Conservation (phyloP, 805 yeast genomes). For the Wickerhamomyces pijperi region DNA sequence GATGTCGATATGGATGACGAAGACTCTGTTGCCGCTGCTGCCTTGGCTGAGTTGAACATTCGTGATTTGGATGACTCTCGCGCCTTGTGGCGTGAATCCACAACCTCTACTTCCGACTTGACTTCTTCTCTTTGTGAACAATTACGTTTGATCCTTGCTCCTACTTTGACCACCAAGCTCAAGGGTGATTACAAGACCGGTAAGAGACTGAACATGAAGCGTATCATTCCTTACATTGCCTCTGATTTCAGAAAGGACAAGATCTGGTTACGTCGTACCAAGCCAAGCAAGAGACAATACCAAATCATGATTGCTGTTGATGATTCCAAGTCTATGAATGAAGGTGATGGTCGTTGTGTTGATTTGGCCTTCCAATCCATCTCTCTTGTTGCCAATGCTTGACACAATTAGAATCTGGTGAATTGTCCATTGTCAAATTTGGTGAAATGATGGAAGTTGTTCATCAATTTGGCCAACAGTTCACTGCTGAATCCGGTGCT, state of each 20-base stretch:
- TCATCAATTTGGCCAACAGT: conserved; percentile 82
- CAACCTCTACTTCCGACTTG: conserved; percentile 74
- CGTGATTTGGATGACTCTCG: conserved; percentile 56
- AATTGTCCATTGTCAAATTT: conserved; percentile 78
- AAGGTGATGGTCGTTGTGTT: conserved; percentile 83
- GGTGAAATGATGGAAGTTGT: conserved; percentile 79
- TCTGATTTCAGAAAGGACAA: conserved; percentile 95
- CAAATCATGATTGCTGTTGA: conserved; percentile 97
- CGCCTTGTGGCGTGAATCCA: conserved; percentile 74
- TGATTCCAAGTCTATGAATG: conserved; percentile 96
- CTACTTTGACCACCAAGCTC: conserved; percentile 90
- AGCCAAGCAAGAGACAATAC: conserved; percentile 94
- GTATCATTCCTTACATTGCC: conserved; percentile 96
- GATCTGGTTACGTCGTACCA: conserved; percentile 95
- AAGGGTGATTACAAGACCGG: conserved; percentile 97
- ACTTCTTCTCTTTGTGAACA: conserved; percentile 88
- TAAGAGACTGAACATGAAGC: conserved; percentile 91
- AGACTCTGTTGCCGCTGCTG: conserved; percentile 15
- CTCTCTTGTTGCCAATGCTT: conserved; percentile 90
- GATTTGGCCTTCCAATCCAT: conserved; percentile 91
- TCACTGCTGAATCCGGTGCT: conserved; percentile 76
- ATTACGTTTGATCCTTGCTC: conserved; percentile 83
- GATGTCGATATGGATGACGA: conserved; percentile 16
- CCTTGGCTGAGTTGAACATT: too few relatives aligned
- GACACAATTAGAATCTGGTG: conserved; percentile 91